These are phyloP conservation scores for Malus domestica DNA, from an alignment of 306 rosid species.

Conservation along the genomic window DNA sequence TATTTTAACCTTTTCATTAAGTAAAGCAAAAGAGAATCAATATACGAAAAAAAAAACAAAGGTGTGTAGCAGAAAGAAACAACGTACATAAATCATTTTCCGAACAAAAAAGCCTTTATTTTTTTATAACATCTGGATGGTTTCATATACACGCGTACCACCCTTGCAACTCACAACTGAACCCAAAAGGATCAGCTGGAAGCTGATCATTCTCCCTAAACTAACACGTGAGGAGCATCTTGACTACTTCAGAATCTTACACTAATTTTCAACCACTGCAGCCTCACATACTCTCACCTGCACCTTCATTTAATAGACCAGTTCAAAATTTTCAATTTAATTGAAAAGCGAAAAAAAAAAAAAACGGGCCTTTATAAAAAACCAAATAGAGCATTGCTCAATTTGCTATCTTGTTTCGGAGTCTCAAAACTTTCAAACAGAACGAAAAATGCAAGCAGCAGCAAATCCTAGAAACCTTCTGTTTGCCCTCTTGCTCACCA, in stretches of 20 bases:
- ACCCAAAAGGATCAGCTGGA: too few species aligned
- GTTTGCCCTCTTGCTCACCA: conserved; percentile 1
- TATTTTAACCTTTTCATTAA: too few species aligned
- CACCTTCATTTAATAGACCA: neutral
- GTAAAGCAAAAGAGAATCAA: too few species aligned
- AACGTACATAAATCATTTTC: neutral
- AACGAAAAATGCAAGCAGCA: conserved; percentile 23
- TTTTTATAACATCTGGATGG: neutral
- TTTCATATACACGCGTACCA: neutral
- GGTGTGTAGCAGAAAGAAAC: neutral
- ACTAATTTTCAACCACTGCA: neutral
- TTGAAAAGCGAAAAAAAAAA: neutral
- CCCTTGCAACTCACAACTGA: neutral
- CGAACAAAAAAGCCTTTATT: neutral
- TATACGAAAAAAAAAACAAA: too few species aligned
- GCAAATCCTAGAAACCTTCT: conserved; percentile 7
- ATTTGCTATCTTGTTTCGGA: neutral
- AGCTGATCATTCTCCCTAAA: neutral
- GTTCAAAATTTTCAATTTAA: neutral
- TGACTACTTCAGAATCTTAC: conserved; percentile 1
- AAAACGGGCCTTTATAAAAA: neutral
- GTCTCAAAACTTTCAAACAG: neutral
- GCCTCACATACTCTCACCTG: neutral
- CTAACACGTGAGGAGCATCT: conserved; percentile 5
- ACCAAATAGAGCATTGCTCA: neutral